Conservation (phyloP, 495 filamentous ascomycete species). For the Trypethelium eluteriae region DNA sequence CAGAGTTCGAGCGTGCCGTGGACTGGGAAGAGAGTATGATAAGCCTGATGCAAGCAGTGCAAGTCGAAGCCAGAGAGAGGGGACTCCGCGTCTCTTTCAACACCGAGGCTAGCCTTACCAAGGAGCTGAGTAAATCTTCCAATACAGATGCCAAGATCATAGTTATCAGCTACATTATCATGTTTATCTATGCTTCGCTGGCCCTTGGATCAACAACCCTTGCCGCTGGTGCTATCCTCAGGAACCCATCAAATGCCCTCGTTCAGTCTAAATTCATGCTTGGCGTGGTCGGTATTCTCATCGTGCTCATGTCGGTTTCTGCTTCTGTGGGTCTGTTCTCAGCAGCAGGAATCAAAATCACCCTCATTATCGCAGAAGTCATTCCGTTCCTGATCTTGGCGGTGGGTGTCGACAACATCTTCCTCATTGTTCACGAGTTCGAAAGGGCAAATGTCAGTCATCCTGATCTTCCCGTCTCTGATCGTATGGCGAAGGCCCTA, state of each 20-base stretch:
- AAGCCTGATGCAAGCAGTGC: slow-evolving; percentile 57
- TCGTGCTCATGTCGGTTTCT: slow-evolving; percentile 94
- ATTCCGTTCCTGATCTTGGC: slow-evolving; percentile 96
- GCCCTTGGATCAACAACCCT: slow-evolving; percentile 83
- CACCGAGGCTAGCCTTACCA: slow-evolving; percentile 84
- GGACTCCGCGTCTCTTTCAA: slow-evolving; percentile 86
- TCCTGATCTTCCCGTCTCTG: slow-evolving; percentile 76
- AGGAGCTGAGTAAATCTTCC: slow-evolving; percentile 90
- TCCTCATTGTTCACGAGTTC: slow-evolving; percentile 96
- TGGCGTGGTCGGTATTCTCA: slow-evolving; percentile 82
- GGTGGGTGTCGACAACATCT: slow-evolving; percentile 97
- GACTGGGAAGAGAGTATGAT: slow-evolving; percentile 83
- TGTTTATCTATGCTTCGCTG: slow-evolving; percentile 94
- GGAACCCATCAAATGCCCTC: slow-evolving; percentile 71
- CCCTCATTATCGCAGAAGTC: slow-evolving; percentile 94
- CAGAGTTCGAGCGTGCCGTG: slow-evolving; percentile 61
- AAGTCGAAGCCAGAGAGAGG: slow-evolving; percentile 68
- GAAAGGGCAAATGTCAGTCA: slow-evolving; percentile 87
- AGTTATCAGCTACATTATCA: slow-evolving; percentile 93
- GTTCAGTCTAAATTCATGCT: slow-evolving; percentile 95
- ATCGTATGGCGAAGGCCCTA: slow-evolving; percentile 72
- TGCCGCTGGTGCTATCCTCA: slow-evolving; percentile 61
- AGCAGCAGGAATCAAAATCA: slow-evolving; percentile 79
- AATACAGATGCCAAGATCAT: slow-evolving; percentile 98
- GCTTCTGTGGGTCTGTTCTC: slow-evolving; percentile 92